Evolutionary conservation across 2,329 filamentous ascomycete genomes (phyloP).

Genomic region (Teratosphaeria epicoccoides): DNA sequence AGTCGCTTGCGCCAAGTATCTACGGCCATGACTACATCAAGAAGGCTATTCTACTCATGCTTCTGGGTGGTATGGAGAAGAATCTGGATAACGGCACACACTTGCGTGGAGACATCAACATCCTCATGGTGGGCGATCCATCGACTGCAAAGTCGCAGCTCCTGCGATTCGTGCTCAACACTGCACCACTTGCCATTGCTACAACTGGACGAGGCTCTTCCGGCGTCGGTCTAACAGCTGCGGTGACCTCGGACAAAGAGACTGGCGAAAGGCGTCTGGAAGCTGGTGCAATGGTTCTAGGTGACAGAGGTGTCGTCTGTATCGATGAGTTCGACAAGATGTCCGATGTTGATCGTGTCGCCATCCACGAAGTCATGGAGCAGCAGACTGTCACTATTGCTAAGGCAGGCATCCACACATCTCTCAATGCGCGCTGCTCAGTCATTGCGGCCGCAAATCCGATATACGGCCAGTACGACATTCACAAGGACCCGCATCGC

Average conservation of each 20-base stretch:
- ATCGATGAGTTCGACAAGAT: constrained; percentile 99
- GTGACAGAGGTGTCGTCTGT: constrained; percentile 91
- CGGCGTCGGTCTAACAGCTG: constrained; percentile 92
- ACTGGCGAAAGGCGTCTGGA: constrained; percentile 90
- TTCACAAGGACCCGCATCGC: constrained; percentile 96
- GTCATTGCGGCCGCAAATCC: constrained; percentile 95
- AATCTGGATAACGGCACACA: constrained; percentile 97
- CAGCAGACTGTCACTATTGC: constrained; percentile 99
- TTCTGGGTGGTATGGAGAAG: constrained; percentile 94
- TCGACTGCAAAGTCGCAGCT: constrained; percentile 98
- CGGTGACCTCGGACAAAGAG: constrained; percentile 93
- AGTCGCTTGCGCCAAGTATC: constrained; percentile 91
- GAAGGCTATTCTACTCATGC: constrained; percentile 90
- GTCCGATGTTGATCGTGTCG: constrained; percentile 95
- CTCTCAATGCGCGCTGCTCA: constrained; percentile 89
- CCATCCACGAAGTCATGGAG: constrained; percentile 99
- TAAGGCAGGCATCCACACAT: constrained; percentile 96
- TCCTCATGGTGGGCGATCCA: constrained; percentile 96
- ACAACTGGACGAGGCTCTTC: constrained; percentile 92
- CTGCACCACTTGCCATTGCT: constrained; percentile 88
- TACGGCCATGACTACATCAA: constrained; percentile 97
- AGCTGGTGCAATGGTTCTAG: constrained; percentile 97
- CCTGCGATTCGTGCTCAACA: constrained; percentile 92
- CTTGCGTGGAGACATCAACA: constrained; percentile 96
- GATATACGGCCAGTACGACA: constrained; percentile 96